Percentiles rank a stretch among this genome's conserved stretches.
Evolutionary conservation across 169 alveolate genomes (phyloP).

Genomic region (Eimeria tenella): DNA sequence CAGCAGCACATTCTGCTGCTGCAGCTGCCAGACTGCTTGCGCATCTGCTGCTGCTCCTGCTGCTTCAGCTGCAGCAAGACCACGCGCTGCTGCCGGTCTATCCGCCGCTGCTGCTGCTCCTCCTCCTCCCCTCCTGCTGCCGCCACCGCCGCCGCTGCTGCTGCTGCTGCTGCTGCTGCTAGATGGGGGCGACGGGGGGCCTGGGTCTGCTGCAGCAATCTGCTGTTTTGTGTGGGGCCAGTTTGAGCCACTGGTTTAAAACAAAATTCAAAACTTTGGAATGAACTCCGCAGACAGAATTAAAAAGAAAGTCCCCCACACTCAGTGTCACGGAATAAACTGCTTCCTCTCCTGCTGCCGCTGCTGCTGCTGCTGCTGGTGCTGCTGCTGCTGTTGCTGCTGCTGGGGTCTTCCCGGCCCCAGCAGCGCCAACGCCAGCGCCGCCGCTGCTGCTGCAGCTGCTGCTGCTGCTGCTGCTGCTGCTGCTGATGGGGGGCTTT

Average conservation of each 20-base stretch:
- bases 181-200: no score
- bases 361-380: slow-evolving; percentile 5
- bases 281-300: slow-evolving; percentile 29
- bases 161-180: no score
- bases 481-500: neutral
- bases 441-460: slow-evolving; percentile 33
- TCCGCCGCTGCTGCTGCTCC: no score
- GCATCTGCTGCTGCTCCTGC: no score
- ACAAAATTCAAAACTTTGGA: neutral
- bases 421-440: no score
- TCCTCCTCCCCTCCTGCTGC: neutral
- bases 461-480: slow-evolving; percentile 32
- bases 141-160: no score
- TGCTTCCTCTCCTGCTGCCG: neutral
- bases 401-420: neutral
- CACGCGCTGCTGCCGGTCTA: no score
- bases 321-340: slow-evolving; percentile 54
- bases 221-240: neutral
- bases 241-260: slow-evolving; percentile 14
- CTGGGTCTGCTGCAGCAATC: no score
- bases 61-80: no score
- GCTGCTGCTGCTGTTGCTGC: neutral
- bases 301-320: slow-evolving; percentile 39
- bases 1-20: no score
- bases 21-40: no score